Base-by-base conservation (phyloP, 495 filamentous ascomycete species). In the Aspergillus saccharolyticus region DNA sequence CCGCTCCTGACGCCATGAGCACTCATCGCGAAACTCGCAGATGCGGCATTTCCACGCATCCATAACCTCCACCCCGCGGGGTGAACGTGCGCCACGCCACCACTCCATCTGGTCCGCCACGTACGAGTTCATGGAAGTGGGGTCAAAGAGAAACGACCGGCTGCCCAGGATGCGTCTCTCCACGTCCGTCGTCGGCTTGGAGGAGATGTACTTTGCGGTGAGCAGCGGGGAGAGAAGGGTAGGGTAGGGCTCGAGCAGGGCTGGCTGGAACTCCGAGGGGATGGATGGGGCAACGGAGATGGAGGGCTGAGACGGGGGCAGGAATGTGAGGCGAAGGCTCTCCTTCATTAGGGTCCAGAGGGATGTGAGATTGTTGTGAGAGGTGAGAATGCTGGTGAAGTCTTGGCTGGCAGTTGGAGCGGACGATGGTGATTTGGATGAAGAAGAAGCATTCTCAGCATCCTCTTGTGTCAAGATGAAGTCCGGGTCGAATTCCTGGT, bases 11-110 rank as follows among this genome's bases (percentile, higher is more conserved):
- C 83, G 65, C 84, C 84, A 87, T 24, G 66, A 68, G 55, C 84
- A 87, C 9, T 79, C 80, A 18, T 85, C 83, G 20, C 70, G 74
- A 60, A 87, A 87, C 51, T 85, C 82, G 53, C 84, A 87, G 21
- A 76, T 71, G 14, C 81, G 75, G 67, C 94, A 98, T 71, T 98
- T 98, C 78, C 86, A 96, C 0, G 89, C 89, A 57, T 97, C 95
- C 69, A 91, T 85, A 14, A 95, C 78, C n/a, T 79, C 73, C 8
- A 97, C 95, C 10, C 94, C 94, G n/a, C 80, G 74, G 0, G 91
- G 83, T 55, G 78, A 74, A 17, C 92, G 70, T 66, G 90, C 79
- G 4, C 95, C 94, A 44, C 79, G 83, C 94, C 94, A 97, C 91
- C 90, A 97, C 22, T 75, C 66, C 80, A 97, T 81, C 65, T 87